Base-by-base conservation (phyloP, 345 rosid species). In the Lumnitzera racemosa region DNA sequence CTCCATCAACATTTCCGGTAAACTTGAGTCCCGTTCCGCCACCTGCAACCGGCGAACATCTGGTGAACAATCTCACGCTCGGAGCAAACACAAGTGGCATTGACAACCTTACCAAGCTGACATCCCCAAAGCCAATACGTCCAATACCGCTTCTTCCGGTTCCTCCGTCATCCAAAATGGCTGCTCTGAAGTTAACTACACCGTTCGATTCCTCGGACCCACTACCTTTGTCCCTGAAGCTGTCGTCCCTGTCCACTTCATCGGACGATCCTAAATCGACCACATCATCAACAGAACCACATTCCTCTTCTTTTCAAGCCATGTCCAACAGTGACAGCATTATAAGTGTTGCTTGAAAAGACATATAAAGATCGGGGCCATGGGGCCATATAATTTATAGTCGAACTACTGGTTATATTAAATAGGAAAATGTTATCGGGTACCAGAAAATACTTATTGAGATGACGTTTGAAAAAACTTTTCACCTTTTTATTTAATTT, bases 81-180 rank as follows among this genome's bases (percentile, higher is more conserved):
- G 16, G 29, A 55, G 15, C 57, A 74, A 1, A 58, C 66, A 67
- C 76, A 72, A 61, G 70, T 63, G 56, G 64, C 78, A 11, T 61
- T 73, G 14, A 48, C 70, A 57, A 73, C 85, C 47, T 3, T 63
- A n/a, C 49, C 75, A 11, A 12, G 43, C 43, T 36, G 43, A 36
- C 43, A 4, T 36, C 43, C 7, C 43, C 67, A 3, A 81, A 83
- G 58, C 72, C 65, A 13, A 53, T 73, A 63, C 83, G 82, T 49
- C 91, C 83, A 6, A 48, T 73, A 51, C 85, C 96, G 25, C 53
- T 78, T 13, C 62, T 72, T 61, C 87, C 88, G 12, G 62, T 74
- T 58, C 81, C 88, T 50, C 90, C 91, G 23, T 81, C 95, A 17
- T 69, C 86, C 27, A 86, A 76, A 60, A 68, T 91, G 87, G 91